phyloP scores from a whole-genome alignment of 495 filamentous ascomycete genomes.

The Sporormia fimetaria region DNA sequence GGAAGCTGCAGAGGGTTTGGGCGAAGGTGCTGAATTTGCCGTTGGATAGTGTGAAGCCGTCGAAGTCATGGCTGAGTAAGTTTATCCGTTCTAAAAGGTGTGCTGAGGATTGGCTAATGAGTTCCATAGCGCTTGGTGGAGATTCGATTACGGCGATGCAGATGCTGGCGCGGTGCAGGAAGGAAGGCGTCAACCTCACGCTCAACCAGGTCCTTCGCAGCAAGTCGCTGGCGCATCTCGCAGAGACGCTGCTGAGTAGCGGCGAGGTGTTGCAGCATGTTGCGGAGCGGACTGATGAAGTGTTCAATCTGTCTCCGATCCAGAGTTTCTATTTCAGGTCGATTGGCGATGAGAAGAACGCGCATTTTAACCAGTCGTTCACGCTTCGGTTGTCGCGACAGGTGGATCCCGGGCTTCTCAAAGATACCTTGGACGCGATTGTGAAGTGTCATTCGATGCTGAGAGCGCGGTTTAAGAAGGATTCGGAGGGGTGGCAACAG shows the following conservation, averaged over 20 bases:
- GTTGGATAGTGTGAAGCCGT: conserved; percentile 8
- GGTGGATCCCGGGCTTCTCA: conserved; percentile 2
- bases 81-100: neutral
- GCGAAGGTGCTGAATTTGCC: conserved; percentile 16
- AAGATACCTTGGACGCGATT: conserved; percentile 10
- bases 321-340: conserved; percentile 21
- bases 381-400: conserved; percentile 14
- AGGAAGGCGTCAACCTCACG: conserved; percentile 21
- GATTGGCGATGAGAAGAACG: conserved; percentile 10
- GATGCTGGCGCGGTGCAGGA: conserved; percentile 19
- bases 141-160: conserved; percentile 25
- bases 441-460: conserved; percentile 23
- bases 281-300: conserved; percentile 6
- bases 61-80: conserved; percentile 20
- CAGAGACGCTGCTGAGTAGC: conserved; percentile 4
- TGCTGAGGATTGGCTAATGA: neutral
- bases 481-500: conserved; percentile 12
- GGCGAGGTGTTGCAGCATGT: neutral
- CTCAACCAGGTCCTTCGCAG: conserved; percentile 22
- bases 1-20: conserved; percentile 12
- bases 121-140: conserved; percentile 11
- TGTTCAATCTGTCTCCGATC: conserved; percentile 23
- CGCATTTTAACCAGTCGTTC: conserved; percentile 25
- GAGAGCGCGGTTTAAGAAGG: conserved; percentile 13
- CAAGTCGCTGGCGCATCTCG: conserved; percentile 22